phyloP scores from a whole-genome alignment of 371 early-diverging fungal genomes.

The Apophysomyces ossiformis region DNA sequence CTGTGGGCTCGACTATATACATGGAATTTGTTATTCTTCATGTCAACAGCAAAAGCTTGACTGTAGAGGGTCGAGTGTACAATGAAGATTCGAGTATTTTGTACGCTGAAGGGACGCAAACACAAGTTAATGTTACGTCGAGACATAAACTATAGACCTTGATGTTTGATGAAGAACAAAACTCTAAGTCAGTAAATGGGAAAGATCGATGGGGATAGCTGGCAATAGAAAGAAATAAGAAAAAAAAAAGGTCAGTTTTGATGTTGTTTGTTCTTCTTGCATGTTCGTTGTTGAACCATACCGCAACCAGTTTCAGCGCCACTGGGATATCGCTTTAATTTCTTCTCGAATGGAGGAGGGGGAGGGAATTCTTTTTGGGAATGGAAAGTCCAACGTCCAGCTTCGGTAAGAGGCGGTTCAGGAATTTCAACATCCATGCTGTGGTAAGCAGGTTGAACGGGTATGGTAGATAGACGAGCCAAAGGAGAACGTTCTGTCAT shows the following conservation, averaged over 20 bases:
- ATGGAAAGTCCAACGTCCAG: slow-evolving; percentile 56
- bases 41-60: too few relatives aligned
- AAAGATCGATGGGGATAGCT: slow-evolving; percentile 49
- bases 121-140: too few relatives aligned
- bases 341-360: slow-evolving; percentile 53
- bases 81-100: too few relatives aligned
- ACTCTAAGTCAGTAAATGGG: slow-evolving; percentile 34
- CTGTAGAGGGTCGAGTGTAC: too few relatives aligned
- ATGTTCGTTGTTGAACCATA: slow-evolving; percentile 23
- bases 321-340: slow-evolving; percentile 46
- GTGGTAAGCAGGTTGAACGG: slow-evolving; percentile 45
- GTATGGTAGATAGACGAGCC: slow-evolving; percentile 40
- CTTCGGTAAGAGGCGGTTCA: slow-evolving; percentile 55
- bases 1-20: too few relatives aligned
- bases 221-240: slow-evolving; percentile 9
- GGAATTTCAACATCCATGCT: slow-evolving; percentile 43
- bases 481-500: slow-evolving; percentile 28
- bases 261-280: too few relatives aligned
- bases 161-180: not conserved
- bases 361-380: slow-evolving; percentile 52
- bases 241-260: not conserved
- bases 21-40: too few relatives aligned
- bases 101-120: too few relatives aligned
- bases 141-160: too few relatives aligned
- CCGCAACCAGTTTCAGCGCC: slow-evolving; percentile 56